A percentile compares a stretch with the other conserved stretches of the same genome.
Conservation (phyloP, 2,329 filamentous ascomycete species). For the Xylaria sp. region DNA sequence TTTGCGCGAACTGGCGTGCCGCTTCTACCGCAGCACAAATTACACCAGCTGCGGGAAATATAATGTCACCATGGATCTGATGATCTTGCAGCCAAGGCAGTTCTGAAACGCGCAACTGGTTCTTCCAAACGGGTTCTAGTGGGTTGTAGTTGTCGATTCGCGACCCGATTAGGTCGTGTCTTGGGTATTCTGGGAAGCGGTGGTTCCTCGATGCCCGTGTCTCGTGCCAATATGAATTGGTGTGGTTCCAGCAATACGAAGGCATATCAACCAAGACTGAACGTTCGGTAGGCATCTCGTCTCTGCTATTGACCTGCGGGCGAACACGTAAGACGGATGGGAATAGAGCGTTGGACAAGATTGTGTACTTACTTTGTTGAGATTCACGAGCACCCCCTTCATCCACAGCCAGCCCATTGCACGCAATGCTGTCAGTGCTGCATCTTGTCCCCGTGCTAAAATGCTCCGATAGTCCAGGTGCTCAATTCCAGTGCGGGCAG, state of each 20-base stretch:
- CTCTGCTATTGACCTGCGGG: background rate
- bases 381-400: slow-evolving; percentile 30
- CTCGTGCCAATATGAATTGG: slow-evolving; percentile 29
- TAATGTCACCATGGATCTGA: slow-evolving; percentile 41
- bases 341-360: slow-evolving; percentile 36
- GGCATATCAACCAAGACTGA: slow-evolving; percentile 25
- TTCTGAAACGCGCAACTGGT: slow-evolving; percentile 54
- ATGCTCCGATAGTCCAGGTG: slow-evolving; percentile 14
- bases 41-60: slow-evolving; percentile 52
- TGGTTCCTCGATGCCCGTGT: slow-evolving; percentile 12
- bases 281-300: background rate
- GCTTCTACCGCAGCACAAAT: slow-evolving; percentile 53
- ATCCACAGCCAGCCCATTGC: slow-evolving; percentile 13
- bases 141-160: slow-evolving; percentile 42
- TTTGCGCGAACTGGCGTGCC: slow-evolving; percentile 34
- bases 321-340: slow-evolving; percentile 29
- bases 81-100: slow-evolving; percentile 60
- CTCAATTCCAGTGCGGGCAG: slow-evolving; percentile 2
- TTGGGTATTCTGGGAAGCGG: slow-evolving; percentile 16
- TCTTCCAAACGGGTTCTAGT: slow-evolving; percentile 54
- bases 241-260: slow-evolving; percentile 34
- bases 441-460: slow-evolving; percentile 7
- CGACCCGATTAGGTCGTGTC: slow-evolving; percentile 35
- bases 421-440: slow-evolving; percentile 8
- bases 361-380: slow-evolving; percentile 45